These are phyloP conservation scores for Fusarium sp. DNA, from an alignment of 2,329 filamentous ascomycete species.

Conservation along the genomic window DNA sequence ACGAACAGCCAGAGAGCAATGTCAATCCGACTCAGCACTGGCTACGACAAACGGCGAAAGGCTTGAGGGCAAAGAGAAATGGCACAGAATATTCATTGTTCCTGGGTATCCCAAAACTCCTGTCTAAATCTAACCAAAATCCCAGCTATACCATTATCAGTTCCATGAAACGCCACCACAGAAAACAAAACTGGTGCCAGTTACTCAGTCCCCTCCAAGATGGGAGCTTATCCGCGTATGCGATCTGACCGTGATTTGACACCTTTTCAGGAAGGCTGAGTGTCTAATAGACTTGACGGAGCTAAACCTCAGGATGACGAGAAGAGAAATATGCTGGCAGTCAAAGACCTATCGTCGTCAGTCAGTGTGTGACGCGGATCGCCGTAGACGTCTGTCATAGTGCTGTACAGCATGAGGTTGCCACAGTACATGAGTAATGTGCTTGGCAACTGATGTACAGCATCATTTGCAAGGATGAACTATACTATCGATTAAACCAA, in stretches of 20 bases:
- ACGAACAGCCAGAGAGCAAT: background rate
- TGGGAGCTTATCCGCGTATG: background rate
- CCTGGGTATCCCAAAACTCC: conserved; percentile 35
- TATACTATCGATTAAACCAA: conserved; percentile 45
- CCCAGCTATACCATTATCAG: background rate
- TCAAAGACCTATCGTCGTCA: background rate
- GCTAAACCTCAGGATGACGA: background rate
- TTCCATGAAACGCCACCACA: background rate
- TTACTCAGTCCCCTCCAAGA: background rate
- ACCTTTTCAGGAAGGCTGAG: background rate
- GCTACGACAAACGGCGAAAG: background rate
- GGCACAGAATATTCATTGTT: conserved; percentile 18
- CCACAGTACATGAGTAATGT: background rate
- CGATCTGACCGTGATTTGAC: background rate
- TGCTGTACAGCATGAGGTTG: background rate
- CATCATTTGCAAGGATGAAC: background rate
- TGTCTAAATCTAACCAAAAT: conserved; percentile 29
- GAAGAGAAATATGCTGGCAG: background rate
- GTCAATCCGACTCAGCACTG: background rate
- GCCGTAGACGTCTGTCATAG: background rate
- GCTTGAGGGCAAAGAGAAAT: background rate
- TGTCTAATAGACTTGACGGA: background rate
- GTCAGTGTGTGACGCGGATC: background rate
- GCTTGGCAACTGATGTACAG: background rate
- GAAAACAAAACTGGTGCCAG: background rate